A percentile compares a stretch with the other conserved stretches of the same genome.
phyloP scores from a whole-genome alignment of 2,329 filamentous ascomycete species.

The Neonectria sp. region DNA sequence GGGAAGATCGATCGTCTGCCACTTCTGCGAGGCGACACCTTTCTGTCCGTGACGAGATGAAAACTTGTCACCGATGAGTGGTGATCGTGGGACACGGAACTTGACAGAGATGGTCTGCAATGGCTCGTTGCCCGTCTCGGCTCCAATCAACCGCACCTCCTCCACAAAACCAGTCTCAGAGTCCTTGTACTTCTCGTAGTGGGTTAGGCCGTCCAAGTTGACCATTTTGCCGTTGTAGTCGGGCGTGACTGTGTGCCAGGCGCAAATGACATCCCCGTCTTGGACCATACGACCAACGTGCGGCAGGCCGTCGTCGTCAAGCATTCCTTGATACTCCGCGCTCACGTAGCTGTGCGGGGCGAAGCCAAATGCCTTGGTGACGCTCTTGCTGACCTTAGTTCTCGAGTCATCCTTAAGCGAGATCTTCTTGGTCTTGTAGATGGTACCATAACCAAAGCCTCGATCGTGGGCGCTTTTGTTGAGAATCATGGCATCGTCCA shows the following conservation, averaged over 20 bases:
- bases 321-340: constrained; percentile 76
- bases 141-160: constrained; percentile 91
- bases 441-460: constrained; percentile 94
- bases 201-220: constrained; percentile 88
- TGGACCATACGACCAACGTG: constrained; percentile 83
- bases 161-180: constrained; percentile 90
- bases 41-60: constrained; percentile 99
- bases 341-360: constrained; percentile 83
- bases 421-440: constrained; percentile 98
- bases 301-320: constrained; percentile 92
- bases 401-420: constrained; percentile 85
- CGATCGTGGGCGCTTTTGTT: constrained; percentile 98
- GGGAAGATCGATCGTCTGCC: constrained; percentile 94
- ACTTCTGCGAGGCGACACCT: constrained; percentile 96
- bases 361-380: constrained; percentile 92
- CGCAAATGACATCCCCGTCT: constrained; percentile 88
- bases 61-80: constrained; percentile 98
- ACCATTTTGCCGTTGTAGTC: constrained; percentile 84
- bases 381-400: constrained; percentile 75
- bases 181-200: constrained; percentile 96
- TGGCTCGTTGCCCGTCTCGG: constrained; percentile 86
- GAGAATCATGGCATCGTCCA: constrained; percentile 99
- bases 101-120: constrained; percentile 93
- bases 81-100: constrained; percentile 89
- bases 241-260: constrained; percentile 89